Conservation (phyloP, 2,329 filamentous ascomycete species). For the Blastomyces parvus region DNA sequence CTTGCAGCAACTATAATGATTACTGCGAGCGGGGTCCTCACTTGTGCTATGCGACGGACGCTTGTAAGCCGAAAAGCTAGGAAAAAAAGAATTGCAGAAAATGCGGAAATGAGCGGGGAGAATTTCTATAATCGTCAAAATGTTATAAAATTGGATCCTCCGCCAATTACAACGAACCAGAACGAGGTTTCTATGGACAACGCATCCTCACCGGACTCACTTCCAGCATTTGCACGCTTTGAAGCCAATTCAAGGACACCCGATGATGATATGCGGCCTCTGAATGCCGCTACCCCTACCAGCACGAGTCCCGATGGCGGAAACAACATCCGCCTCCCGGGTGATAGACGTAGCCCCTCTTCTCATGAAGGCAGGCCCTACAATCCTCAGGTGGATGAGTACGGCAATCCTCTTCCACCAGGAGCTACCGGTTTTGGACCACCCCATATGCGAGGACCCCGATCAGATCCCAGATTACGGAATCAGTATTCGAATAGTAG, state of each 20-base stretch:
- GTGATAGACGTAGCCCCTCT: constrained; percentile 23
- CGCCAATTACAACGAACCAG: constrained; percentile 46
- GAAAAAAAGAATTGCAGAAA: constrained; percentile 82
- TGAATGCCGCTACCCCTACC: constrained; percentile 28
- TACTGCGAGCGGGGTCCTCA: constrained; percentile 69
- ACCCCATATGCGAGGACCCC: constrained; percentile 31
- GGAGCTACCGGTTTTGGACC: constrained; percentile 20
- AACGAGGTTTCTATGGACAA: constrained; percentile 48
- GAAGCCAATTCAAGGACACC: constrained; percentile 20
- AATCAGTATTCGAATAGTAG: constrained; percentile 41
- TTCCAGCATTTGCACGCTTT: constrained; percentile 35
- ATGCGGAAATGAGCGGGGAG: constrained; percentile 93
- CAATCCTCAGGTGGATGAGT: constrained; percentile 29
- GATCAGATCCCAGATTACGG: constrained; percentile 36
- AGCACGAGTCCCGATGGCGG: constrained; percentile 19
- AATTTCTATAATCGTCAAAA: constrained; percentile 68
- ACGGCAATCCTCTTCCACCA: constrained; percentile 32
- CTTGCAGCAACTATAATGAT: constrained; percentile 81
- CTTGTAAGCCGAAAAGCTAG: constrained; percentile 86
- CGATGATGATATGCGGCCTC: constrained; percentile 35
- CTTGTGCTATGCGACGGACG: constrained; percentile 89
- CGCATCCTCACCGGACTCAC: constrained; percentile 43
- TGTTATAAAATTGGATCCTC: constrained; percentile 42
- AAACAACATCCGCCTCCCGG: constrained; percentile 8
- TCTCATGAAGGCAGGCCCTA: constrained; percentile 26